Evolutionary conservation across 257 asterid species (phyloP).

Genomic region (Scutellaria barbata): DNA sequence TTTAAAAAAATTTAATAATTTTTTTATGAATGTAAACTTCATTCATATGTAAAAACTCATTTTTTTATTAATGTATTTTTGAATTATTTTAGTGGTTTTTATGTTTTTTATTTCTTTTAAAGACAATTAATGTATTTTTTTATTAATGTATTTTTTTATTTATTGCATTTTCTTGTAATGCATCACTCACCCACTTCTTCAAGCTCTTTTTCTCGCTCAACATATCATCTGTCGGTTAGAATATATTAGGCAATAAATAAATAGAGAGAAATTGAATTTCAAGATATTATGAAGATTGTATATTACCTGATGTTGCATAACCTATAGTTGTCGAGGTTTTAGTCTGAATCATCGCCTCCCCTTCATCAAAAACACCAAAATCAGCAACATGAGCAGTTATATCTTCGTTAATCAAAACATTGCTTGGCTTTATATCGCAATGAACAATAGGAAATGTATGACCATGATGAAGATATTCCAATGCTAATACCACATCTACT

Average conservation of each 20-base stretch:
- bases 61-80: no score
- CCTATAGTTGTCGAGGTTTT: conserved; percentile 22
- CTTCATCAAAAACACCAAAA: conserved; percentile 5
- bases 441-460: conserved; percentile 9
- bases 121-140: no score
- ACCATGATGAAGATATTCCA: conserved; percentile 26
- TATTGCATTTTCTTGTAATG: no score
- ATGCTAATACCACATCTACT: not conserved
- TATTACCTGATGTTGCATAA: conserved; percentile 19
- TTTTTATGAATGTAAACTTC: no score
- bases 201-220: conserved; percentile 14
- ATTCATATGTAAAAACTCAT: no score
- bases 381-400: conserved; percentile 14
- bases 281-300: no score
- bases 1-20: no score
- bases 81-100: no score
- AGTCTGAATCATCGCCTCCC: not conserved
- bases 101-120: no score
- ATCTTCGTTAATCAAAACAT: not conserved
- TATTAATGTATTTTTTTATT: no score
- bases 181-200: conserved; percentile 12
- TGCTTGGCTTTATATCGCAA: conserved; percentile 28
- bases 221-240: conserved; percentile 9
- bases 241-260: no score
- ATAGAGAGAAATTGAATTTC: no score